Evolutionary conservation across 257 asterid species (phyloP).

Genomic region (Avicennia marina): DNA sequence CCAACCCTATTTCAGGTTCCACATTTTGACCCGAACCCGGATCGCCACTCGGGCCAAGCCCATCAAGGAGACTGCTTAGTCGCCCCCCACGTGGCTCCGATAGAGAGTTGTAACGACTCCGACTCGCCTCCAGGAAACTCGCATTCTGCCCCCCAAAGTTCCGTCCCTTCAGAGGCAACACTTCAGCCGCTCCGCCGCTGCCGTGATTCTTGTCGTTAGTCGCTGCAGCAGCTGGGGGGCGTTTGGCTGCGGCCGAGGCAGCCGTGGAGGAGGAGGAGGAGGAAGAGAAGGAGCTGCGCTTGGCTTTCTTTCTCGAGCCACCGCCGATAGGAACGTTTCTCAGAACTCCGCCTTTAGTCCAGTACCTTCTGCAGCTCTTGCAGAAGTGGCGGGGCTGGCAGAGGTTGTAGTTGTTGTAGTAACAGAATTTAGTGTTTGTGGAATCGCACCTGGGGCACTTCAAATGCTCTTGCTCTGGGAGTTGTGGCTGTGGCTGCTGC

Average conservation of each 20-base stretch:
- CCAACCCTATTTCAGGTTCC: conserved; percentile 34
- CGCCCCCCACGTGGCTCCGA: conserved; percentile 53
- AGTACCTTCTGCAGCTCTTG: conserved; percentile 74
- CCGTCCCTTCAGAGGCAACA: conserved; percentile 32
- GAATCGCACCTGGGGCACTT: conserved; percentile 92
- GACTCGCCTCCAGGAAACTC: conserved; percentile 31
- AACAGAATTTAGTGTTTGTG: conserved; percentile 79
- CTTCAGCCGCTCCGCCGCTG: conserved; percentile 22
- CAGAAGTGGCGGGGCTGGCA: conserved; percentile 97
- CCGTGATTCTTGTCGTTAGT: background rate
- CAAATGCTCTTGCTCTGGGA: conserved; percentile 79
- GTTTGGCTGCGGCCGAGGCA: no score
- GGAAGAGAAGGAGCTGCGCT: conserved; percentile 49
- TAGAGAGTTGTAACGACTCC: conserved; percentile 47
- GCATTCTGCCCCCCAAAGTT: conserved; percentile 35
- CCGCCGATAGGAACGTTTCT: conserved; percentile 94
- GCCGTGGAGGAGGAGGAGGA: no score
- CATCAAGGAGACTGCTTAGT: conserved; percentile 47
- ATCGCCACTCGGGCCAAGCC: conserved; percentile 33
- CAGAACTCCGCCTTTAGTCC: conserved; percentile 97
- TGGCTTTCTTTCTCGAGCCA: conserved; percentile 66
- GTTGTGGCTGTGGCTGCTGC: conserved; percentile 38
- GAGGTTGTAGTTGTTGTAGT: conserved; percentile 90
- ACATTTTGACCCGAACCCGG: conserved; percentile 31
- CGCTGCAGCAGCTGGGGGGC: conserved; percentile 14